Evolutionary conservation across 345 rosid species (phyloP).

Genomic region (Pugionium dolabratum): DNA sequence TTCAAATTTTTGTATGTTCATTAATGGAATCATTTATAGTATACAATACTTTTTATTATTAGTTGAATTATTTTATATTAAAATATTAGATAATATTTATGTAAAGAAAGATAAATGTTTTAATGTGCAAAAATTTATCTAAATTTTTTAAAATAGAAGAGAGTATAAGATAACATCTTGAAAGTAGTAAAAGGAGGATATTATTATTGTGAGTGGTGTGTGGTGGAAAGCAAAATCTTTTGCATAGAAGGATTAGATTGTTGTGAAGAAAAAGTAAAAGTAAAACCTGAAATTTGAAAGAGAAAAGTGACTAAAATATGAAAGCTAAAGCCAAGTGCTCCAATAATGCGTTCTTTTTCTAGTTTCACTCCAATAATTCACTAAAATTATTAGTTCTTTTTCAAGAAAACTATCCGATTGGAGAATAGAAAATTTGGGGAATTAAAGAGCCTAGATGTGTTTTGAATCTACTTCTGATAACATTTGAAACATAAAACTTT

Average conservation of each 20-base stretch:
- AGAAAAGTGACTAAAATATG: constrained; percentile 3
- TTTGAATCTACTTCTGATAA: no score
- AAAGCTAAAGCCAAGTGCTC: constrained; percentile 29
- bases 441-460: no score
- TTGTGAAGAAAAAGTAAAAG: constrained; percentile 24
- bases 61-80: no score
- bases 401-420: background rate
- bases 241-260: constrained; percentile 21
- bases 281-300: background rate
- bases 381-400: constrained; percentile 9
- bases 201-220: constrained; percentile 25
- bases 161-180: constrained; percentile 22
- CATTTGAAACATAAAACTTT: no score
- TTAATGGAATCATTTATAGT: no score
- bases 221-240: constrained; percentile 34
- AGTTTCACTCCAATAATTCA: constrained; percentile 34
- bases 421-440: background rate
- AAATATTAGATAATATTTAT: no score
- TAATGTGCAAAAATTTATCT: no score
- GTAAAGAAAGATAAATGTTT: no score
- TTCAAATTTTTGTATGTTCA: no score
- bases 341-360: background rate
- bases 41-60: no score
- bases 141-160: background rate
- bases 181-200: constrained; percentile 28